Evolutionary conservation across 179 eudicot genomes (phyloP), one percentile per base, ranked within the genome.

Genomic region (Beta macrorhiza): DNA sequence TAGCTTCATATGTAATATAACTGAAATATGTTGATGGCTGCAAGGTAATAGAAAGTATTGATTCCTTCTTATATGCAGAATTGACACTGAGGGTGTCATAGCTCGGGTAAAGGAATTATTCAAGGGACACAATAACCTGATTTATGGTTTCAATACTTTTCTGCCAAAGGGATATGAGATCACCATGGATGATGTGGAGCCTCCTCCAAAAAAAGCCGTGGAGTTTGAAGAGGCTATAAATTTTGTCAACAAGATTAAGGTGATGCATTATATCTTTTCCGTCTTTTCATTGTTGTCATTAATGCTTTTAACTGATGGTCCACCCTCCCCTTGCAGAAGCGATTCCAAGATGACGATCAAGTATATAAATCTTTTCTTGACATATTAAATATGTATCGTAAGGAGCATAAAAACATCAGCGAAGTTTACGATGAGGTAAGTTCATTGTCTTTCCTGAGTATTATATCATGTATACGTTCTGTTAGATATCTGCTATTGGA

Each of bases 171-270:
- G 99, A 45, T 94, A 87, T 86, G 99, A 94, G 85, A 96, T 96
- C 75, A 91, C 92, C 79, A 71, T 94, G 47, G 97, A 91, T 53
- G 95, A 93, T 61, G 97, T 88, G 68, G 97, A 90, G 79, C 86
- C 91, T 78, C 95, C 92, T 8, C 90, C 92, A 49, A 96, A 96
- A 83, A 91, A 90, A 85, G 88, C 89, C 2, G 97, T 96, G 74
- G 97, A 96, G 90, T 96, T 96, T 87, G 98, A 90, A 67, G 99
- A 94, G 83, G 99, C 99, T 69, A 96, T 92, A 77, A 90, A 81
- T 87, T 96, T 96, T 87, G 99, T 96, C 20, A 94, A 94, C 89
- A 96, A 96, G 88, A 96, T 96, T 81, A 96, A 96, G 99, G 99
- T 94, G 80, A 80, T 57, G 5, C 65, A 72, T 20, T 65, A 57